Percentiles rank a stretch among this genome's conserved stretches.
These are phyloP conservation scores for Volvox carteri DNA, from an alignment of 163 green algal genomes.

Conservation along the genomic window DNA sequence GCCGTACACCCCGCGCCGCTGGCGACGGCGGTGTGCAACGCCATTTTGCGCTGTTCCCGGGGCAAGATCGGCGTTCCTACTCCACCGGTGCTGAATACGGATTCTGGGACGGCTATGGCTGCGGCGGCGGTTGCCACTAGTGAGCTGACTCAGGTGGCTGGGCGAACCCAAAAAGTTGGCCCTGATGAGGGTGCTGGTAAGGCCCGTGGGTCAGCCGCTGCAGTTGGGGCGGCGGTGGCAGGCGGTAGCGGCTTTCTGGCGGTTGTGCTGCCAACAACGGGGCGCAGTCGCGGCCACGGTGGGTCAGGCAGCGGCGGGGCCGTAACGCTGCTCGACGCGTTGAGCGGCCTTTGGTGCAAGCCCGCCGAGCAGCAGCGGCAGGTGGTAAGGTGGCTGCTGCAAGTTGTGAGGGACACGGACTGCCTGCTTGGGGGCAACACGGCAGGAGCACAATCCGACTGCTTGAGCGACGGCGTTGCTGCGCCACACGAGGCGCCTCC, in stretches of 20 bases:
- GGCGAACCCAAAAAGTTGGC: not conserved
- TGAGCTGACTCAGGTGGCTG: too few species aligned
- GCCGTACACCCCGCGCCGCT: not conserved
- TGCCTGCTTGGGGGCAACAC: not conserved
- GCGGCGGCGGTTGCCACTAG: not conserved
- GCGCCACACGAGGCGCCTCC: too few species aligned
- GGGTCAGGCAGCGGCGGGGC: not conserved
- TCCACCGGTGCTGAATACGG: not conserved
- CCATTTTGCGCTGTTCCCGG: slow-evolving; percentile 19
- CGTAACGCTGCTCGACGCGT: not conserved
- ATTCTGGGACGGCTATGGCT: not conserved
- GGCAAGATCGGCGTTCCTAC: not conserved
- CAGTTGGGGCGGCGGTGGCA: not conserved
- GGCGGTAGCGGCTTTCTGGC: not conserved
- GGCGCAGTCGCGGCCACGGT: not conserved
- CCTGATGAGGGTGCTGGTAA: not conserved
- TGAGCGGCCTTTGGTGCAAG: slow-evolving; percentile 16
- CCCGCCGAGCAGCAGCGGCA: slow-evolving; percentile 34
- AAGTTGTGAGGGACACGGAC: slow-evolving; percentile 19
- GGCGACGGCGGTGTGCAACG: slow-evolving; percentile 23
- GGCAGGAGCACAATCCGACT: too few species aligned
- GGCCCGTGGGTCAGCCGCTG: not conserved
- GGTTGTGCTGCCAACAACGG: not conserved
- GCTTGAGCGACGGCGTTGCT: too few species aligned
- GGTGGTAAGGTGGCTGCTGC: slow-evolving; percentile 32